Base-by-base conservation (phyloP, 140 eudicot species). In the Senecio squalidus region DNA sequence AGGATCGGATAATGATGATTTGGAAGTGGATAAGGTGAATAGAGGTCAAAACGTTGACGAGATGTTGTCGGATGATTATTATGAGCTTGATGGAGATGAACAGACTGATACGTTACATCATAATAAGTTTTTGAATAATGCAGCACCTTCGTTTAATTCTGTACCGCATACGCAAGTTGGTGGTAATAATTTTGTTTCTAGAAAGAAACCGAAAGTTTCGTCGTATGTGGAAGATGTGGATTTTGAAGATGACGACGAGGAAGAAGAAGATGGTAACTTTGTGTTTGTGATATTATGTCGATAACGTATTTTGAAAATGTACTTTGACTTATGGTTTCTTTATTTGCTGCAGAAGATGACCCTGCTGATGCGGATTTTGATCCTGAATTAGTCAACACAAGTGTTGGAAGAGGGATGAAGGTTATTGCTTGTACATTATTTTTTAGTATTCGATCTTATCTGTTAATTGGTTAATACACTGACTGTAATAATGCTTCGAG, bases 301-400 rank as follows among this genome's bases (percentile, higher is more conserved):
- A 29, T 34, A 9, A n/a, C 45, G 16, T 28, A n/a, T n/a, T n/a
- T n/a, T n/a, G n/a, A n/a, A n/a, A n/a, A n/a, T n/a, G n/a, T n/a
- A n/a, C n/a, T n/a, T n/a, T n/a, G 30, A 71, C 50, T 43, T 38
- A 14, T 9, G 16, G 8, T 54, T 57, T 16, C 44, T 18, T 21
- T n/a, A 44, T 51, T 59, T 66, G 51, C 39, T 81, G 81, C 89
- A 92, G 99, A 78, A 62, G 99, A 84, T 78, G 96, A 92, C 58
- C 99, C 99, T 10, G 95, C 84, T 53, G 99, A 92, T 77, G 95
- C 76, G 16, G 98, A 92, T 77, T 92, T 92, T 70, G 86, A 92
- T 55, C 99, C 99, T 20, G 85, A 84, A 60, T 67, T 41, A 45
- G 78, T 76, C 51, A 53, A 79, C 49, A 28, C 83, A 60, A 77